A percentile compares a stretch with the other conserved stretches of the same genome.
Evolutionary conservation across 768 basidiomycete species (phyloP).

Genomic region (Kwoniella dendrophila): DNA sequence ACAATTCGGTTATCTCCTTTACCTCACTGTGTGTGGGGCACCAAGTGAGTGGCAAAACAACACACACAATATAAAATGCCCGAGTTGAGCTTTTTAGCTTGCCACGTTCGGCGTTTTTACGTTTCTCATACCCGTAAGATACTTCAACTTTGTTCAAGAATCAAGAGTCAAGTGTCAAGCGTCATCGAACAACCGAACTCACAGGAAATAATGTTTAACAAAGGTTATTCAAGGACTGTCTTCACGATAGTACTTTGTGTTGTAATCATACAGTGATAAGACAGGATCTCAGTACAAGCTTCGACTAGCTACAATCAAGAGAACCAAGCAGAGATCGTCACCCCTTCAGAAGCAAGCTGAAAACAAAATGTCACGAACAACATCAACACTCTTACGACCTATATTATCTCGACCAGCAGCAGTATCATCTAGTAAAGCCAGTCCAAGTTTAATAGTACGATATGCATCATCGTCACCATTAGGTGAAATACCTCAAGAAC

Average conservation of each 20-base stretch:
- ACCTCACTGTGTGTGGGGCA: neutral
- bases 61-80: too few relatives aligned
- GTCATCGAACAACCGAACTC: conserved; percentile 17
- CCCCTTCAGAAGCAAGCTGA: too few relatives aligned
- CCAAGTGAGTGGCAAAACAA: neutral
- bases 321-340: too few relatives aligned
- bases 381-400: neutral
- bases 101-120: conserved; percentile 23
- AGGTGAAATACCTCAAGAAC: conserved; percentile 1
- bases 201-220: too few relatives aligned
- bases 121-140: neutral
- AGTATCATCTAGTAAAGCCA: neutral
- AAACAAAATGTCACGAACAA: neutral
- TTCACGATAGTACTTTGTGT: too few relatives aligned
- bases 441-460: conserved; percentile 4
- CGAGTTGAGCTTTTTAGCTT: too few relatives aligned
- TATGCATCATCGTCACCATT: conserved; percentile 17
- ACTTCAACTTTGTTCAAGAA: neutral
- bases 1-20: conserved; percentile 2
- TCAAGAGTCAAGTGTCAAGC: neutral
- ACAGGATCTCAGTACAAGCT: too few relatives aligned
- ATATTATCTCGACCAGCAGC: conserved; percentile 8
- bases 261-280: too few relatives aligned
- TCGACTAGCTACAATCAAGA: too few relatives aligned
- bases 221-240: too few relatives aligned